A percentile compares a stretch with the other conserved stretches of the same genome.
phyloP scores from a whole-genome alignment of 768 basidiomycete genomes.

The Trametes meyenii region DNA sequence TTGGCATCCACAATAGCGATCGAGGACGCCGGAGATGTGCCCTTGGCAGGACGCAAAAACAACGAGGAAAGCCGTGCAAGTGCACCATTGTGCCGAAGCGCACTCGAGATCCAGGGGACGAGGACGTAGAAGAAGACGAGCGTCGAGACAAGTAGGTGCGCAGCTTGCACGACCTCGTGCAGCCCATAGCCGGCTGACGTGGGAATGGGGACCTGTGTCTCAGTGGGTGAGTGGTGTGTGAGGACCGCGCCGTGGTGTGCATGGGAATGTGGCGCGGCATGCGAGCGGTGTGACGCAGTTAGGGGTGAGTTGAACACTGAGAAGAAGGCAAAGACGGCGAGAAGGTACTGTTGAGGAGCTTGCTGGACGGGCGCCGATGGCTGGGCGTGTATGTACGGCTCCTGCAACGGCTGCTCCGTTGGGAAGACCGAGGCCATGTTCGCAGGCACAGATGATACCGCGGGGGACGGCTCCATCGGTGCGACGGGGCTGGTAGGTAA shows the following conservation, averaged over 20 bases:
- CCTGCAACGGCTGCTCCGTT: slow-evolving; percentile 22
- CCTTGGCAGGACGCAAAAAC: background rate
- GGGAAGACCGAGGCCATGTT: slow-evolving; percentile 24
- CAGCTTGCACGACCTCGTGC: slow-evolving; percentile 57
- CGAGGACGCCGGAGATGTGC: slow-evolving; percentile 5
- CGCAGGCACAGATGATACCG: slow-evolving; percentile 14
- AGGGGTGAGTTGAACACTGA: slow-evolving; percentile 83
- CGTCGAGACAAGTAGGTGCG: slow-evolving; percentile 68
- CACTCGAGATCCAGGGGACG: slow-evolving; percentile 46
- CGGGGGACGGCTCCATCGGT: slow-evolving; percentile 22
- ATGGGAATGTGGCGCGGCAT: slow-evolving; percentile 26
- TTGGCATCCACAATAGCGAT: background rate
- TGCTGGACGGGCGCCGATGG: slow-evolving; percentile 17
- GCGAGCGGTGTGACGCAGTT: slow-evolving; percentile 43
- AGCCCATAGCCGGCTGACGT: slow-evolving; percentile 43
- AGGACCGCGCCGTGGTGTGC: slow-evolving; percentile 64
- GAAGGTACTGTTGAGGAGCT: slow-evolving; percentile 62
- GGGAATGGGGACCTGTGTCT: slow-evolving; percentile 26
- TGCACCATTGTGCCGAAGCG: slow-evolving; percentile 20
- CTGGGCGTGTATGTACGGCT: slow-evolving; percentile 20
- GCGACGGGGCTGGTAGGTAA: slow-evolving; percentile 41
- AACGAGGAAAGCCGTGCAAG: slow-evolving; percentile 14
- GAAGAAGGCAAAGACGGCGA: slow-evolving; percentile 82
- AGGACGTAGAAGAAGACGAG: slow-evolving; percentile 63
- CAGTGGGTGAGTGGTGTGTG: slow-evolving; percentile 35